Evolutionary conservation across 2,329 filamentous ascomycete species (phyloP), one percentile per base, ranked within the genome.

Genomic region (Rasamsonia emersonii): DNA sequence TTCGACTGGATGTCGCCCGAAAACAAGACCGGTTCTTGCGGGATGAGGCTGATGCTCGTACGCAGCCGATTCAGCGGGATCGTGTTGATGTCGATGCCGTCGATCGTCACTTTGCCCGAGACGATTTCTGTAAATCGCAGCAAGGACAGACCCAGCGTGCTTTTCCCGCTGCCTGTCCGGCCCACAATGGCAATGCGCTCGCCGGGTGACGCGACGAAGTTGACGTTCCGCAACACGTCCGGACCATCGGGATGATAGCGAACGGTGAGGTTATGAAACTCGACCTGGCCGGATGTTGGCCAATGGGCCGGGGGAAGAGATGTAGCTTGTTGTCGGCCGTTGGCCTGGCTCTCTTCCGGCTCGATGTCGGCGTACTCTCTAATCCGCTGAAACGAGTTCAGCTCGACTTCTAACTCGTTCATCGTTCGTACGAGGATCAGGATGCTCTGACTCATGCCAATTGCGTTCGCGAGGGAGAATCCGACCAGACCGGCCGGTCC

Each of bases 1-100:
- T 78, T 79, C 32, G 69, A 64, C 5, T 70, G 65, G 53, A 77
- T 65, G 9, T 61, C 67, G 4, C 74, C 74, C 0, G 71, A 69
- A 45, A 78, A 77, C 5, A 77, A 55, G 11, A 73, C 69, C 0
- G 73, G 67, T 41, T 77, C 73, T 42, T 77, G 73, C 0, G 73
- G 70, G 11, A 77, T 75, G 24, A 75, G 69, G 3, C 70, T 73
- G 11, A 75, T 62, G 29, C 64, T 66, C 41, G 70, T 66, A 9
- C 73, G 67, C 19, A 75, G 65, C 16, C 60, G 61, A 28, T 59
- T 59, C 4, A 72, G 63, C 3, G 64, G 62, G 14, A 76, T 56
- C 24, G 60, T 63, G n/a, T 62, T 66, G 35, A 76, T 71, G 35
- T 75, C 69, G 14, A 71, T 50, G 17, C 71, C 72, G 36, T 76